Evolutionary conservation across 305 asterid species (phyloP).

Genomic region (Fraxinus paxiana): DNA sequence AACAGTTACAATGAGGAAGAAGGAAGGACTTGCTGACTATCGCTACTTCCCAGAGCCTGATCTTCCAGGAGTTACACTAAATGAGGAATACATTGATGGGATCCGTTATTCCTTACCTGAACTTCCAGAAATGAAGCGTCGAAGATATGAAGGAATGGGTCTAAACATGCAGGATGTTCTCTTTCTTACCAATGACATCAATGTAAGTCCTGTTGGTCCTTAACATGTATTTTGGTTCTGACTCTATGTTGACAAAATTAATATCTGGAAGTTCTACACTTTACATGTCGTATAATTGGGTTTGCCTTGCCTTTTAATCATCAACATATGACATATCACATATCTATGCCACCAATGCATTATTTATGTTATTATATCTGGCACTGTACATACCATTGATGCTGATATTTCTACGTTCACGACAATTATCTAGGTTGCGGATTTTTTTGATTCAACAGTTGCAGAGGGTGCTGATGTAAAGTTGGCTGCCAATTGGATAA

Average conservation of each 20-base stretch:
- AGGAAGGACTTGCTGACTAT: slow-evolving; percentile 97
- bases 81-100: slow-evolving; percentile 49
- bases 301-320: neutral
- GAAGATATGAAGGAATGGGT: slow-evolving; percentile 79
- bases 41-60: slow-evolving; percentile 99
- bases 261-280: slow-evolving; percentile 8
- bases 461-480: slow-evolving; percentile 74
- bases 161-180: slow-evolving; percentile 96
- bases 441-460: slow-evolving; percentile 74
- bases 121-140: slow-evolving; percentile 87
- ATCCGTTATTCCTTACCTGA: slow-evolving; percentile 77
- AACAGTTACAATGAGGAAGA: slow-evolving; percentile 94
- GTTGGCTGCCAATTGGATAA: slow-evolving; percentile 88
- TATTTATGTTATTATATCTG: neutral
- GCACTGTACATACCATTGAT: neutral
- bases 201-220: slow-evolving; percentile 42
- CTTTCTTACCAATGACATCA: slow-evolving; percentile 72
- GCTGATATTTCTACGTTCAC: neutral
- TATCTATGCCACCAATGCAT: neutral
- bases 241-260: slow-evolving; percentile 7
- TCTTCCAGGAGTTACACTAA: slow-evolving; percentile 84
- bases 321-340: neutral
- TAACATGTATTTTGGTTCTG: neutral
- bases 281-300: neutral
- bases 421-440: slow-evolving; percentile 57